Evolutionary conservation across 768 basidiomycete species (phyloP), one percentile per base, ranked within the genome.

Genomic region (Podaxis sp.): DNA sequence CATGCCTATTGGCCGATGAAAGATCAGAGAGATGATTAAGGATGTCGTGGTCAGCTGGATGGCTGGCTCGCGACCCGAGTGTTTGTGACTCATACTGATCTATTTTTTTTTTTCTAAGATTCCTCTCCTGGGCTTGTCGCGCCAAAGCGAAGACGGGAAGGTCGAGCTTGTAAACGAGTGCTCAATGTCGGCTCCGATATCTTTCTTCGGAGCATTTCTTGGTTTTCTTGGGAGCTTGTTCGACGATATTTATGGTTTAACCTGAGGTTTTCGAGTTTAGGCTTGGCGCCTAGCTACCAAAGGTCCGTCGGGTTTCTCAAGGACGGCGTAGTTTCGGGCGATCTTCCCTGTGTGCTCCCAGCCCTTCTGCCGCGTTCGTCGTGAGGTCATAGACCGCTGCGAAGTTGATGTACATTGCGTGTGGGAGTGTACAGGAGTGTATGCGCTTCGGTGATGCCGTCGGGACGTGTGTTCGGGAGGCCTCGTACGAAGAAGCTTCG

Each of bases 141-240:
- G 43, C 43, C 40, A 15, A 46, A 8, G 43, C 12, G n/a, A 19
- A 8, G 43, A 3, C 2, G 17, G 43, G 17, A 46, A 46, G n/a
- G 9, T n/a, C 3, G 19, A 46, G 43, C 43, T 33, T 46, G 43
- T 17, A 19, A 8, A 15, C n/a, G 3, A 1, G 19, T 17, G 8
- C 3, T 22, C 17, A 8, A 41, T 41, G 17, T 41, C 40, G 12
- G 11, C 4, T 52, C 12, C 25, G 24, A 12, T 52, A 17, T 70
- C 73, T 8, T 60, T 67, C 13, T 62, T 67, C 57, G 65, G 63
- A 13, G 67, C 67, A 24, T 65, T 66, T 67, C 72, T 60, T 71
- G 71, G 70, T 68, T 71, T 55, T 69, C 72, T 50, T 63, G 70
- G 50, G 9, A 33, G 15, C 24, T 29, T 56, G 55, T 43, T 56